These are phyloP conservation scores for Chlamydomonas schloesseri DNA, from an alignment of 139 green algal species.

Conservation along the genomic window DNA sequence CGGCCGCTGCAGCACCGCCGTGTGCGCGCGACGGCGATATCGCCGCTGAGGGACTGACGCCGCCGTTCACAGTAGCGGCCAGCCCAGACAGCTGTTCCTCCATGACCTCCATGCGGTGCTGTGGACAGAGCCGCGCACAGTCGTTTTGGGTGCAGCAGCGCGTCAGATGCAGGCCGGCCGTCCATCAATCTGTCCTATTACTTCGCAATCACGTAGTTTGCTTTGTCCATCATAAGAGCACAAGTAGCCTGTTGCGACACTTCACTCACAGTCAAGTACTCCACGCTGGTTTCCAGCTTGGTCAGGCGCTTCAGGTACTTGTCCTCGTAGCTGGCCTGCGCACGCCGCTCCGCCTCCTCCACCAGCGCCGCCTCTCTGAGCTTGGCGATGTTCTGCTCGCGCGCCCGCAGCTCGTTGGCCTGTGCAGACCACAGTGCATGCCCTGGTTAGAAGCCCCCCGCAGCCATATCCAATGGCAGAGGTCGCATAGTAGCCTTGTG, in stretches of 20 bases:
- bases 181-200: not conserved
- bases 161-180: not conserved
- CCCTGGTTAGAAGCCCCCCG: not conserved
- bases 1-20: not conserved
- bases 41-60: not conserved
- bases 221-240: no score
- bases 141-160: not conserved
- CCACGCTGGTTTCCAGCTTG: constrained; percentile 20
- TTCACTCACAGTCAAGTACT: constrained; percentile 22
- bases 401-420: constrained; percentile 20
- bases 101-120: constrained; percentile 36
- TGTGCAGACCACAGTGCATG: not conserved
- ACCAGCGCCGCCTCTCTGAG: constrained; percentile 28
- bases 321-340: not conserved
- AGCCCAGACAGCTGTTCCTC: constrained; percentile 22
- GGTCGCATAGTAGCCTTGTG: no score
- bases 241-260: no score
- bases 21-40: not conserved
- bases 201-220: no score
- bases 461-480: not conserved
- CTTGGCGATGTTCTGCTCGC: constrained; percentile 27
- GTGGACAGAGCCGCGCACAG: not conserved
- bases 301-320: not conserved
- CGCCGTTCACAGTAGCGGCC: not conserved
- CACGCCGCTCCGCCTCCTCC: constrained; percentile 31